Conservation (phyloP, 129 eudicot genomes). For the Saussurea involucrata region DNA sequence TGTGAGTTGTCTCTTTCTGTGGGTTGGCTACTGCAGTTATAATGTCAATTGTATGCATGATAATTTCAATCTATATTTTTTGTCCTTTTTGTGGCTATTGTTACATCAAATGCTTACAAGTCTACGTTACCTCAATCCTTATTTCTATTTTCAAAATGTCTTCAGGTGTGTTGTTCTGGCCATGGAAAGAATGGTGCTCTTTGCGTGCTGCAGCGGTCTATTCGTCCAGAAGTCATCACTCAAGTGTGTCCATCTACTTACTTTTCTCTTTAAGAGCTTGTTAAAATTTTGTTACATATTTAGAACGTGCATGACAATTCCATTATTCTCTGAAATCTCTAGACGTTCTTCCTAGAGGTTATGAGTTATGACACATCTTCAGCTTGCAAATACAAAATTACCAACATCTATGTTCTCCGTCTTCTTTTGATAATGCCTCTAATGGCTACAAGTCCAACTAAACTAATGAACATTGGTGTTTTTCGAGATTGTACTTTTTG, state of each 20-base stretch:
- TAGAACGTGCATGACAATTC: neutral
- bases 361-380: neutral
- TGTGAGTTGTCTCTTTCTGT: constrained; percentile 54
- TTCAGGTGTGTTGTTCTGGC: constrained; percentile 96
- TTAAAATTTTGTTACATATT: neutral
- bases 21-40: constrained; percentile 2
- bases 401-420: neutral
- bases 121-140: neutral
- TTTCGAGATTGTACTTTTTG: neutral
- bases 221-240: constrained; percentile 94
- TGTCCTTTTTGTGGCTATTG: neutral
- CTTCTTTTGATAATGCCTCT: neutral
- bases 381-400: constrained; percentile 1
- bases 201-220: constrained; percentile 83
- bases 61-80: neutral
- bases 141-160: neutral
- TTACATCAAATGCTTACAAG: neutral
- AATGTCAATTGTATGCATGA: constrained; percentile 9
- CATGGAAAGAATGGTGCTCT: constrained; percentile 99
- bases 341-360: neutral
- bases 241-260: constrained; percentile 48
- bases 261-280: neutral
- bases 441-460: neutral
- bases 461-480: neutral
- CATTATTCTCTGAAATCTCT: neutral